Percentiles rank a stretch among this genome's conserved stretches.
Evolutionary conservation across 345 rosid species (phyloP).

Genomic region (Hypericum androsaemum): DNA sequence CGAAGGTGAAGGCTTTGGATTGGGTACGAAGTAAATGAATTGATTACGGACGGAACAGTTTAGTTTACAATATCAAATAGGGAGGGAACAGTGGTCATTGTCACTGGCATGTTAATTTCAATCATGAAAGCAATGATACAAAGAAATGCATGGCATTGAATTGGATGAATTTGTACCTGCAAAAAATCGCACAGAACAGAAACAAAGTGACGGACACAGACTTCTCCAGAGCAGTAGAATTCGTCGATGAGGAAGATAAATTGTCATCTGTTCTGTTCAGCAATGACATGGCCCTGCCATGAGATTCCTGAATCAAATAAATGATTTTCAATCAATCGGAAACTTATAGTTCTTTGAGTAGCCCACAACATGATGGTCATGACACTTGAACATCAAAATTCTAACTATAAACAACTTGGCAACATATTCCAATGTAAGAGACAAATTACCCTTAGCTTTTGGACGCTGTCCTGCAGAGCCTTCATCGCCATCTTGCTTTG

Average conservation of each 20-base stretch:
- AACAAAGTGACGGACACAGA: constrained; percentile 74
- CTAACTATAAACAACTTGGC: neutral
- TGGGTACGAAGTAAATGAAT: too few species aligned
- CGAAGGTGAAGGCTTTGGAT: too few species aligned
- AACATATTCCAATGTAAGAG: neutral
- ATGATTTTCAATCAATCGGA: neutral
- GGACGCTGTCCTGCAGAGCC: too few species aligned
- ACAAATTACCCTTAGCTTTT: constrained; percentile 48
- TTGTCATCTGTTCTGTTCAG: constrained; percentile 70
- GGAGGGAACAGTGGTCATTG: too few species aligned
- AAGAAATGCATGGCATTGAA: constrained; percentile 14
- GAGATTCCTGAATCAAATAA: constrained; percentile 57
- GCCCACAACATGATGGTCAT: neutral
- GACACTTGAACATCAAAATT: constrained; percentile 10
- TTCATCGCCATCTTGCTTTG: too few species aligned
- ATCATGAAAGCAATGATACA: neutral
- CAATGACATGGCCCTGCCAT: constrained; percentile 47
- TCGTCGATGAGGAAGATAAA: constrained; percentile 69
- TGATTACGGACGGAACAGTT: too few species aligned
- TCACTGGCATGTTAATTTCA: too few species aligned
- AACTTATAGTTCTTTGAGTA: neutral
- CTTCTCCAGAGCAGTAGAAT: constrained; percentile 64
- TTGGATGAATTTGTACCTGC: constrained; percentile 65
- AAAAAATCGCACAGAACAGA: constrained; percentile 91
- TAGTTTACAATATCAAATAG: too few species aligned